Conservation (phyloP, 345 rosid genomes). For the Syzygium grande region DNA sequence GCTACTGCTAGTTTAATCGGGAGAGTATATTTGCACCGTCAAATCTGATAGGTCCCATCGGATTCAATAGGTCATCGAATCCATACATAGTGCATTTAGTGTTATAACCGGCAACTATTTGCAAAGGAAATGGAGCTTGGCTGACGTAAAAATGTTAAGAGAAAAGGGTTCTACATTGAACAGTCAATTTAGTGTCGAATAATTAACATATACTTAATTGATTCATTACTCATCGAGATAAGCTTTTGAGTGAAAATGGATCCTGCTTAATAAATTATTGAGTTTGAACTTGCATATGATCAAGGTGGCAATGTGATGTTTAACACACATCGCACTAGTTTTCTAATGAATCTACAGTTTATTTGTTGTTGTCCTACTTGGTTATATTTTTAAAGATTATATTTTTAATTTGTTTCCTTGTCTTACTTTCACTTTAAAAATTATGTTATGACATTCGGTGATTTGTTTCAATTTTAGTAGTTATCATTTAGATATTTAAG, state of each 20-base stretch:
- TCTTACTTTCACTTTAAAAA: background rate
- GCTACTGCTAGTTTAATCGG: too few species aligned
- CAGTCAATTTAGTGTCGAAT: too few species aligned
- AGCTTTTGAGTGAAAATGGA: background rate
- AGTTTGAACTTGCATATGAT: background rate
- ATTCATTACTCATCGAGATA: too few species aligned
- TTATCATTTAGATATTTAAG: background rate
- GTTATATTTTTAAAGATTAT: background rate
- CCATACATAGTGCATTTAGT: too few species aligned
- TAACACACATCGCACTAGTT: background rate
- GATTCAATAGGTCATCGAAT: too few species aligned
- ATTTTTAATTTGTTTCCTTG: background rate
- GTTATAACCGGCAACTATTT: too few species aligned
- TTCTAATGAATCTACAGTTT: background rate
- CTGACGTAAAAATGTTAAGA: too few species aligned
- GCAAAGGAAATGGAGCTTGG: too few species aligned
- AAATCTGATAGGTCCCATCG: too few species aligned
- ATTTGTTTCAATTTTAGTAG: background rate
- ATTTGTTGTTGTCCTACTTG: background rate
- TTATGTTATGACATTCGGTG: background rate
- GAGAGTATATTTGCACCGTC: too few species aligned
- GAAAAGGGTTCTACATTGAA: too few species aligned
- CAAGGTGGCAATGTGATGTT: background rate
- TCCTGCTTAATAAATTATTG: background rate
- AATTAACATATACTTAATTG: too few species aligned